These are phyloP conservation scores for Globisporangium recalcitrans DNA, from an alignment of 352 stramenopile species.

Conservation along the genomic window DNA sequence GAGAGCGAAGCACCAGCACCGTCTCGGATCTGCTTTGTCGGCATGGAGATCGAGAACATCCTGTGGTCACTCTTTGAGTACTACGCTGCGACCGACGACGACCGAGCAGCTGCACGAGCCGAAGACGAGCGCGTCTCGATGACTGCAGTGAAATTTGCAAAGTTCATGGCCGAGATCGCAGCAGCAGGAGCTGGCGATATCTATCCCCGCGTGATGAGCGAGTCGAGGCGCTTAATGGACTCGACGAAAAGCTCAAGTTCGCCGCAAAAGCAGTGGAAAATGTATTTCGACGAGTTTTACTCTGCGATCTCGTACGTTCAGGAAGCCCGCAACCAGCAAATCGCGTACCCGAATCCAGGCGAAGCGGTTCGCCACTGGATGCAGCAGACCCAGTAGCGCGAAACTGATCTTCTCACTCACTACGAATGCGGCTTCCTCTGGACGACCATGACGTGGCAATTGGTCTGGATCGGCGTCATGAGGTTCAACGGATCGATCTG, in stretches of 20 bases:
- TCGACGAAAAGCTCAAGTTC: neutral
- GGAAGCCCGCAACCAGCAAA: constrained; percentile 26
- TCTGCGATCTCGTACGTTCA: constrained; percentile 58
- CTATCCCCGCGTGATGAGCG: constrained; percentile 40
- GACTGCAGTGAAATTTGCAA: constrained; percentile 40
- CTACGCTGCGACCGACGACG: constrained; percentile 33
- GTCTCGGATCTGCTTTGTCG: constrained; percentile 53
- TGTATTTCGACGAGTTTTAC: constrained; percentile 74
- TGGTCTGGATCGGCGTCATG: constrained; percentile 45
- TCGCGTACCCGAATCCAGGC: constrained; percentile 34
- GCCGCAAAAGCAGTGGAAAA: constrained; percentile 16
- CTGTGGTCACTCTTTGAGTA: constrained; percentile 83
- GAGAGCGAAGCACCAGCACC: constrained; percentile 39
- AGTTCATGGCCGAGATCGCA: constrained; percentile 64
- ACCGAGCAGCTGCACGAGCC: neutral
- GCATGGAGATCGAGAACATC: constrained; percentile 59
- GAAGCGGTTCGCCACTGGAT: constrained; percentile 71
- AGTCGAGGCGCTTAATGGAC: constrained; percentile 18
- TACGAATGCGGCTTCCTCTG: constrained; percentile 14
- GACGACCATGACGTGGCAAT: constrained; percentile 49
- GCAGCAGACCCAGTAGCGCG: constrained; percentile 56
- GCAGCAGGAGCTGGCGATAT: constrained; percentile 27
- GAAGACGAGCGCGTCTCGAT: constrained; percentile 43
- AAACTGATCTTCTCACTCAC: too few species aligned
- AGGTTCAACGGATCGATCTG: constrained; percentile 38